Conservation (phyloP, 805 yeast genomes). For the Starmerella asiatica region DNA sequence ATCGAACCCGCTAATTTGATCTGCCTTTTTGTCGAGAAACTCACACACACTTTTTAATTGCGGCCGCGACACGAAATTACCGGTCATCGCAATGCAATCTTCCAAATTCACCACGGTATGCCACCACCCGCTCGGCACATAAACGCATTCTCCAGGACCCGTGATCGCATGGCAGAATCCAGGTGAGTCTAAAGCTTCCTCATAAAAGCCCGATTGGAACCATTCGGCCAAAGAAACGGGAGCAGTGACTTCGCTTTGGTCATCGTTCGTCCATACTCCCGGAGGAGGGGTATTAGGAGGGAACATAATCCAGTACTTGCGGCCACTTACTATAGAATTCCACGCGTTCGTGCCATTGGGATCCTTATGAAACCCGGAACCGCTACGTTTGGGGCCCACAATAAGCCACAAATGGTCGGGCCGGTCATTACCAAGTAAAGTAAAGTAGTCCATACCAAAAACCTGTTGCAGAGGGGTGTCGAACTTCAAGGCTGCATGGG, state of each 20-base stretch:
- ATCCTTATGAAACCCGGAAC: constrained; percentile 86
- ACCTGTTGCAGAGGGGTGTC: constrained; percentile 34
- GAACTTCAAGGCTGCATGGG: constrained; percentile 50
- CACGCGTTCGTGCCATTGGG: constrained; percentile 86
- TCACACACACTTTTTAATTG: constrained; percentile 48
- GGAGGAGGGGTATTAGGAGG: constrained; percentile 71
- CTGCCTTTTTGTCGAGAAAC: constrained; percentile 52
- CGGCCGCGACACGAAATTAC: constrained; percentile 63
- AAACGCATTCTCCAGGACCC: constrained; percentile 68
- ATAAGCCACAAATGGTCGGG: constrained; percentile 93
- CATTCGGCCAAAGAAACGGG: constrained; percentile 92
- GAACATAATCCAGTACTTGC: constrained; percentile 77
- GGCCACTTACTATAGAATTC: constrained; percentile 66
- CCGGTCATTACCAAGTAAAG: constrained; percentile 37
- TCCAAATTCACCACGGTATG: constrained; percentile 80
- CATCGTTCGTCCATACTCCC: constrained; percentile 64
- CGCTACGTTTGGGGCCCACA: constrained; percentile 67
- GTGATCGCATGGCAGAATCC: constrained; percentile 59
- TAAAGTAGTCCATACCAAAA: constrained; percentile 50
- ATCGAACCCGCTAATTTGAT: constrained; percentile 66
- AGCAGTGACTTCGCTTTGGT: constrained; percentile 77
- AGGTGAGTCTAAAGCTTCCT: constrained; percentile 38
- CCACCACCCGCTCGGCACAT: constrained; percentile 98
- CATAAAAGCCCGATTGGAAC: constrained; percentile 70
- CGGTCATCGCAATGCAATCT: constrained; percentile 60